Evolutionary conservation across 352 stramenopile genomes (phyloP).

Genomic region (Phytophthora aleatoria): DNA sequence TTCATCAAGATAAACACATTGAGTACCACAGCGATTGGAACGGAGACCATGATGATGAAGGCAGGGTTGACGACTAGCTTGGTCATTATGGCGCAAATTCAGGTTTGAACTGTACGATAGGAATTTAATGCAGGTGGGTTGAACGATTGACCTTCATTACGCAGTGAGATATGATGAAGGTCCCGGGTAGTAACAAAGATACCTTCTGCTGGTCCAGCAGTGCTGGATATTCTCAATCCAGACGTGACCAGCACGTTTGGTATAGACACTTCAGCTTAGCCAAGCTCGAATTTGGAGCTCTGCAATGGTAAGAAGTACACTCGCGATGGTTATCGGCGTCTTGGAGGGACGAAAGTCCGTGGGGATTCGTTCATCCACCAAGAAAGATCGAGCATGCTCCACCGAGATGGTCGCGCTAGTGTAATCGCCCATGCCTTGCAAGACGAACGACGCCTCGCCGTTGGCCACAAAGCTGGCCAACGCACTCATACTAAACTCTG

Average conservation of each 20-base stretch:
- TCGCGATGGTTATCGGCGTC: constrained; percentile 40
- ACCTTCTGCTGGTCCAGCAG: neutral
- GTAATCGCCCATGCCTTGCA: constrained; percentile 56
- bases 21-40: constrained; percentile 15
- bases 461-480: constrained; percentile 50
- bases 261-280: constrained; percentile 10
- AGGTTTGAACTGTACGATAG: constrained; percentile 1
- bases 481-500: constrained; percentile 47
- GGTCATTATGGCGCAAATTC: constrained; percentile 19
- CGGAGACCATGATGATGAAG: constrained; percentile 15
- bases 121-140: constrained; percentile 9
- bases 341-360: constrained; percentile 42
- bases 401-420: constrained; percentile 44
- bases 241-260: neutral
- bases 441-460: constrained; percentile 49
- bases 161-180: neutral
- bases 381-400: constrained; percentile 48
- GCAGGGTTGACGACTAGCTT: constrained; percentile 13
- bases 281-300: constrained; percentile 44
- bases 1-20: constrained; percentile 12
- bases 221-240: constrained; percentile 5
- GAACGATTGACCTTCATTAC: neutral
- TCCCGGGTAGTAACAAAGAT: neutral
- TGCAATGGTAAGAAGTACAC: constrained; percentile 45
- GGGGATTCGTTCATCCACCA: constrained; percentile 57